A percentile compares a stretch with the other conserved stretches of the same genome.
Evolutionary conservation across 2,329 filamentous ascomycete species (phyloP).

Genomic region (Botrytis byssoidea): DNA sequence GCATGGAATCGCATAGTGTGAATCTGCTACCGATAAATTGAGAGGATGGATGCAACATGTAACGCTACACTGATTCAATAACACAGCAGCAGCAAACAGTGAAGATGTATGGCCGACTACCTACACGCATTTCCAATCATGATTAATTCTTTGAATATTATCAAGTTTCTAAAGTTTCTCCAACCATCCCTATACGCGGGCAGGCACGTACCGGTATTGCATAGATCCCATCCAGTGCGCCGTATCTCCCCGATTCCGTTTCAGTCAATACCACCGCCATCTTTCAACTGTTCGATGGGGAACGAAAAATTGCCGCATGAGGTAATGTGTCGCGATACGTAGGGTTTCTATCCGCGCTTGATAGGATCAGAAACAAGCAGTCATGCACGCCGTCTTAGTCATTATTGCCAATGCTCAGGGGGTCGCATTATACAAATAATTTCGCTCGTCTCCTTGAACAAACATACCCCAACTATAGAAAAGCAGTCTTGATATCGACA

Average conservation of each 20-base stretch:
- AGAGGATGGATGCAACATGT: background rate
- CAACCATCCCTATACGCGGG: background rate
- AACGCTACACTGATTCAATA: background rate
- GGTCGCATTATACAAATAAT: background rate
- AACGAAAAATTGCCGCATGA: background rate
- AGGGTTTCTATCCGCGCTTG: background rate
- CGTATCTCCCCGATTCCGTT: background rate
- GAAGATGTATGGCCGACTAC: background rate
- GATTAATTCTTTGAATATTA: background rate
- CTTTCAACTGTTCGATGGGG: background rate
- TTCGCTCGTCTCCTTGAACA: background rate
- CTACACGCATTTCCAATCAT: background rate
- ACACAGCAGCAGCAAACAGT: background rate
- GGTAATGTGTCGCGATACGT: background rate
- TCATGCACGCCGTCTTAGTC: slow-evolving; percentile 11
- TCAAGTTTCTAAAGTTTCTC: background rate
- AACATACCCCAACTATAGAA: background rate
- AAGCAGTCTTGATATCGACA: background rate
- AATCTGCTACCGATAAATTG: background rate
- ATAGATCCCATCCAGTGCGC: background rate
- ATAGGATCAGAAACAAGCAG: background rate
- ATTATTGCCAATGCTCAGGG: background rate
- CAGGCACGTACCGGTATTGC: background rate
- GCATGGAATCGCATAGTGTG: background rate
- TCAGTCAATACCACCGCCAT: background rate